Evolutionary conservation across 2,329 filamentous ascomycete genomes (phyloP).

Genomic region (Fusarium avenaceum): DNA sequence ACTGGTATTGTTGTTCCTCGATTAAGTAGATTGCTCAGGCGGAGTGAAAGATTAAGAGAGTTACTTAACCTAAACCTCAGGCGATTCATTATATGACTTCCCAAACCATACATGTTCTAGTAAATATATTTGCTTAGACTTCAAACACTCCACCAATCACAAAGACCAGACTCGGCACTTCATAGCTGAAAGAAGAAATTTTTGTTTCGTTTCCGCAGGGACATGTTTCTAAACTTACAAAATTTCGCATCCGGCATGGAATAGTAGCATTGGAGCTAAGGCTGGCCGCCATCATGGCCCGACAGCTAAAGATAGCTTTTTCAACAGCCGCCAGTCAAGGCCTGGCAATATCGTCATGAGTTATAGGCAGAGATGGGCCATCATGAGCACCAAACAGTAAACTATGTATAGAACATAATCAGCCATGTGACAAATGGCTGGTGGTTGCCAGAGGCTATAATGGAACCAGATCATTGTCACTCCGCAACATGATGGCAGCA

Average conservation of each 20-base stretch:
- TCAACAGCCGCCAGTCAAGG: constrained; percentile 4
- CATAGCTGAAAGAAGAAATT: too few relatives aligned
- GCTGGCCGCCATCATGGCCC: constrained; percentile 10
- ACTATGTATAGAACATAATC: neutral
- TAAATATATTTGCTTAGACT: neutral
- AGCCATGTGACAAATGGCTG: neutral
- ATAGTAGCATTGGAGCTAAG: constrained; percentile 12
- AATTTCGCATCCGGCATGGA: constrained; percentile 8
- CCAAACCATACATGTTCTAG: neutral
- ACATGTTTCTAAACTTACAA: constrained; percentile 15
- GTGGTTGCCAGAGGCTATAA: neutral
- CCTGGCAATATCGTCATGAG: neutral
- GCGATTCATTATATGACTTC: neutral
- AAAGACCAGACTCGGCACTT: neutral
- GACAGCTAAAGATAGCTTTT: constrained; percentile 37
- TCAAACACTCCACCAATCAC: neutral
- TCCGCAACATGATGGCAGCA: neutral
- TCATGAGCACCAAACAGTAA: neutral
- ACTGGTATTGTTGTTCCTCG: neutral
- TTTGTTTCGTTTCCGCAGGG: constrained; percentile 6
- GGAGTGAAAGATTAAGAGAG: neutral
- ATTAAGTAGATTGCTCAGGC: neutral
- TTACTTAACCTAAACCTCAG: neutral
- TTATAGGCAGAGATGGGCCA: neutral
- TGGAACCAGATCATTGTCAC: neutral